Base-by-base conservation (phyloP, 2,329 filamentous ascomycete species). In the Bretziella fagacearum region DNA sequence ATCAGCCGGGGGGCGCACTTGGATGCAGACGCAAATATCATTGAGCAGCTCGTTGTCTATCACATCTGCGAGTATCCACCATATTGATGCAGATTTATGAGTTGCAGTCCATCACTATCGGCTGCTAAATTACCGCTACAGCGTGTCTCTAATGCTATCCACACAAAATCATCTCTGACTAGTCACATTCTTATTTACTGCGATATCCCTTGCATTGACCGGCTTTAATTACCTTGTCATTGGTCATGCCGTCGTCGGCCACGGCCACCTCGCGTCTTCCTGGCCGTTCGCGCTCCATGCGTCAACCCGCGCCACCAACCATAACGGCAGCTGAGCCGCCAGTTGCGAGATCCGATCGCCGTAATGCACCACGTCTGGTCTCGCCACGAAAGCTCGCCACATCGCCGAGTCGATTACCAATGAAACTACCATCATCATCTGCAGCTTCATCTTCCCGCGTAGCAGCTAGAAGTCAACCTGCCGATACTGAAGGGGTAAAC, bases 331-430 rank as follows among this genome's bases (percentile, higher is more conserved):
- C 55, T 4, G 37, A 17, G 18, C 13, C 40, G 18, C 27, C 26
- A 44, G 15, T 26, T 23, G 29, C 33, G 6, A 54, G 47, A 36
- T 51, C 45, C 51, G 57, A 58, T 32, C 48, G 56, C 22, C 60
- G 64, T 48, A 65, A 17, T 32, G 17, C 30, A 6, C 33, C 39
- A 23, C 15, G 35, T 7, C 3, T 33, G 29, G 8, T 25, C 20
- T 18, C 35, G 7, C 20, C 42, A 11, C 47, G 35, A 13, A 44
- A 33, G 15, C 11, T 29, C n/a, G 36, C 57, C 53, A 55, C 53
- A 15, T 73, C 70, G 7, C 69, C 70, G 2, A 73, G 65, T 55
- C 64, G 69, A 32, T 59, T 73, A 26, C 69, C 69, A 32, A 56
- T 67, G 53, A 71, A 69, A 55, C 67, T 66, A 26, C 53, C 56